Base-by-base conservation (phyloP, 2,329 filamentous ascomycete genomes). In the Botrytis tulipae region DNA sequence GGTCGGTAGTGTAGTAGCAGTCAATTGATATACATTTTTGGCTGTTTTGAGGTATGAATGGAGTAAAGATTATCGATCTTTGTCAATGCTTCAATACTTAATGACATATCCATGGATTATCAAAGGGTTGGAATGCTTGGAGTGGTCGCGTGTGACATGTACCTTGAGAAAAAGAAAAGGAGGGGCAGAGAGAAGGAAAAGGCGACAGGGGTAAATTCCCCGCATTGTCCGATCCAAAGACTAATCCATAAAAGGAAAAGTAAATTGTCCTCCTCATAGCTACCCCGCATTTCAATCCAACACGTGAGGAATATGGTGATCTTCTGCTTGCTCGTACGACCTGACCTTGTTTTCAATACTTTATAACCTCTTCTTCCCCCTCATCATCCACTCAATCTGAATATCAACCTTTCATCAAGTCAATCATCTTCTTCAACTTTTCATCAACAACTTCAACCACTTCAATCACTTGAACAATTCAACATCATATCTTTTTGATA, bases 211-310 rank as follows among this genome's bases (percentile, higher is more conserved):
- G 35, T 42, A 6, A 22, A 42, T 69, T 57, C n/a, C 66, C 66
- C 66, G 66, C 66, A 69, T 57, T 69, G 25, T 69, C 37, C 40
- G 66, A 57, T 57, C 35, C 8, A 8, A 10, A 32, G 2, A 25
- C 51, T 44, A 69, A 42, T 44, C 25, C 48, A 44, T 2, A 57
- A 32, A 1, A 3, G 66, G 66, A 42, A 57, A 57, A 10, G 35
- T 57, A 1, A 3, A 67, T 67, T 51, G 46, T 37, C 35, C 32
- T 29, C 35, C 65, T 12, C 25, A 25, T 37, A 46, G 32, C 54
- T 61, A 74, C 75, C 75, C 76, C 72, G 61, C 73, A 77, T 42
- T 54, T 37, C n/a, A 61, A 72, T 29, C n/a, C 20, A 71, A 72
- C 70, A 72, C 70, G 60, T 72, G 60, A 72, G 70, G 40, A 42